Conservation (phyloP, 495 filamentous ascomycete genomes). For the Xylaria telfairii region DNA sequence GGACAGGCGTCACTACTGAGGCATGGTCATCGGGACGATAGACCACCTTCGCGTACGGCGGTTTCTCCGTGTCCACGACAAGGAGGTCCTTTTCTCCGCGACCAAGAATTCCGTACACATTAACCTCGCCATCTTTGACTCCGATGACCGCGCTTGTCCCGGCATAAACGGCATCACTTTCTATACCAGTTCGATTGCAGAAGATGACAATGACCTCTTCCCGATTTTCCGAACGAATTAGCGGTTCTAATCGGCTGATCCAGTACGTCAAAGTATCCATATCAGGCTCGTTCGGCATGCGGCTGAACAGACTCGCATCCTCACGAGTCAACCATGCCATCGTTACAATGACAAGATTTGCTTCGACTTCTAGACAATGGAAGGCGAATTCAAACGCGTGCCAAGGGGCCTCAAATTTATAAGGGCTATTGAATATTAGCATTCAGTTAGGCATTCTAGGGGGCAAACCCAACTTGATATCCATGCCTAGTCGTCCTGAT, state of each 20-base stretch:
- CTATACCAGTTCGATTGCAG: slow-evolving; percentile 79
- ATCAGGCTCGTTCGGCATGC: slow-evolving; percentile 66
- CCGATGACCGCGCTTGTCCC: slow-evolving; percentile 85
- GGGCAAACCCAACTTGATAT: slow-evolving; percentile 62
- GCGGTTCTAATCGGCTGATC: slow-evolving; percentile 80
- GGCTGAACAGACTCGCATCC: slow-evolving; percentile 51
- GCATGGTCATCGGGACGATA: slow-evolving; percentile 31
- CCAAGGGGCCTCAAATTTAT: slow-evolving; percentile 79
- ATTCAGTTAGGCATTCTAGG: slow-evolving; percentile 9
- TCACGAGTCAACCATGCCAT: slow-evolving; percentile 87
- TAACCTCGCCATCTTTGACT: slow-evolving; percentile 69
- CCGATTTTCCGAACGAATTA: slow-evolving; percentile 63
- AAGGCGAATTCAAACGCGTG: slow-evolving; percentile 85
- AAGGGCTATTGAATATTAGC: slow-evolving; percentile 53
- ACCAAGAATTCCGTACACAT: slow-evolving; percentile 72
- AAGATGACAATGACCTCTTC: slow-evolving; percentile 78
- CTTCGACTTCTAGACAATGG: slow-evolving; percentile 67
- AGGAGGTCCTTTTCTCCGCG: slow-evolving; percentile 68
- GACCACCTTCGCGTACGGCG: slow-evolving; percentile 35
- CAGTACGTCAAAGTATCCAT: slow-evolving; percentile 86
- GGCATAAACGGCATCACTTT: slow-evolving; percentile 74
- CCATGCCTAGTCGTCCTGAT: slow-evolving; percentile 58
- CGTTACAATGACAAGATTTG: slow-evolving; percentile 76
- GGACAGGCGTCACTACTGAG: neutral
- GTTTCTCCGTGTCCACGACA: slow-evolving; percentile 61